These are phyloP conservation scores for Rhizophora apiculata DNA, from an alignment of 345 rosid genomes.

Conservation along the genomic window DNA sequence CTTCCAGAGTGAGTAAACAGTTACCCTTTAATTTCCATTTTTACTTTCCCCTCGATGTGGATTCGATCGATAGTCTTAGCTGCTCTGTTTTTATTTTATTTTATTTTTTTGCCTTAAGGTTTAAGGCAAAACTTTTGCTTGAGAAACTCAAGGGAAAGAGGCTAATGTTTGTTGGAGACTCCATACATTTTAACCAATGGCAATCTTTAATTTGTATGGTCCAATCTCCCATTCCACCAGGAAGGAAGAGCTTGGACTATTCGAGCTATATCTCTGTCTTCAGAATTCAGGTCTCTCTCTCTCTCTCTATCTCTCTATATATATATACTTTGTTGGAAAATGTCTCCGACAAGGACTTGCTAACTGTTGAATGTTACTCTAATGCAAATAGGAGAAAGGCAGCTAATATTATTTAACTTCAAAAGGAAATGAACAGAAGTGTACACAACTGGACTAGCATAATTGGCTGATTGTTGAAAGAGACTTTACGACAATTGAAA, in stretches of 20 bases:
- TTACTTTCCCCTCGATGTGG: not conserved
- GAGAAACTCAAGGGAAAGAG: conserved; percentile 57
- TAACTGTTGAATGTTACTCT: no score
- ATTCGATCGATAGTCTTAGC: not conserved
- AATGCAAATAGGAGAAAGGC: no score
- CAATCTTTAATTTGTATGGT: conserved; percentile 62
- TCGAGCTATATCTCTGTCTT: conserved; percentile 34
- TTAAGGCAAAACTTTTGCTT: conserved; percentile 44
- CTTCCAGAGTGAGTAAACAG: conserved; percentile 6
- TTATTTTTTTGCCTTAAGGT: conserved; percentile 30
- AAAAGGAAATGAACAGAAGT: no score
- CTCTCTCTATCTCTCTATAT: no score
- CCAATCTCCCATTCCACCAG: conserved; percentile 42
- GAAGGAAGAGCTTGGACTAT: conserved; percentile 39
- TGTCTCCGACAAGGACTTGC: no score
- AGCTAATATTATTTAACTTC: no score
- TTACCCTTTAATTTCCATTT: not conserved
- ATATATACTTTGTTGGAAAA: no score
- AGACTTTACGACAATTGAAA: no score
- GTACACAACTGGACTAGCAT: no score
- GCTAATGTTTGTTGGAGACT: conserved; percentile 64
- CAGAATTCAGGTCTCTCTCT: conserved; percentile 33
- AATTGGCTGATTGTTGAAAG: no score
- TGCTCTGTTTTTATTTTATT: not conserved
- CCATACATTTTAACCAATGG: conserved; percentile 59